Base-by-base conservation (phyloP, 805 yeast genomes). In the Spathaspora girioi region DNA sequence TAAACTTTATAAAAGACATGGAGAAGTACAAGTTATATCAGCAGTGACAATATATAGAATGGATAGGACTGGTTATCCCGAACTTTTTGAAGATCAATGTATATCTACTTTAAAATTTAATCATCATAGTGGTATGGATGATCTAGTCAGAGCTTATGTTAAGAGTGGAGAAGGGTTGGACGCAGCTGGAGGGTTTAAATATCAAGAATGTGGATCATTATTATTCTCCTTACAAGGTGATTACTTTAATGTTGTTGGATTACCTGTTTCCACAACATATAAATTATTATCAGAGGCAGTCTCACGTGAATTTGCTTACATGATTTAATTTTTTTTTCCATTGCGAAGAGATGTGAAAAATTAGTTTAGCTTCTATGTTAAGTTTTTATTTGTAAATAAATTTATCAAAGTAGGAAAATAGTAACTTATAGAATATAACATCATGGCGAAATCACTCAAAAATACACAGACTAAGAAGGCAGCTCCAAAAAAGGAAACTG, bases 151-250 rank as follows among this genome's bases (percentile, higher is more conserved):
- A 23, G 70, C 75, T 14, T 93, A 93, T 65, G 86, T 87, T 10
- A 76, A 76, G 2, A 70, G 84, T 1, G 85, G 78, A 19, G 97
- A 93, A 64, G 98, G 94, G 1, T 50, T 75, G 7, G 78, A 78
- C 46, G 97, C 89, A 1, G 97, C 98, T 1, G 99, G 97, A 5
- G 99, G 99, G 0, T 92, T 89, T 70, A 84, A 83, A 59, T 84
- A 87, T 53, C 98, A 93, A 67, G 88, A 85, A 0, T 63, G 65
- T 9, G 94, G 96, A 1, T 83, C 87, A 1, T 61, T 84, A 38
- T 68, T 93, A 55, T 81, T 94, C 56, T 67, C 69, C 14, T 78
- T 91, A 11, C 75, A 76, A 1, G 99, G 99, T 0, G 98, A 93
- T 64, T 89, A 80, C 62, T 83, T 78, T 67, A 93, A 90, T 63